These are phyloP conservation scores for Coleophoma eucalyptorum DNA, from an alignment of 2,329 filamentous ascomycete species.

Conservation along the genomic window DNA sequence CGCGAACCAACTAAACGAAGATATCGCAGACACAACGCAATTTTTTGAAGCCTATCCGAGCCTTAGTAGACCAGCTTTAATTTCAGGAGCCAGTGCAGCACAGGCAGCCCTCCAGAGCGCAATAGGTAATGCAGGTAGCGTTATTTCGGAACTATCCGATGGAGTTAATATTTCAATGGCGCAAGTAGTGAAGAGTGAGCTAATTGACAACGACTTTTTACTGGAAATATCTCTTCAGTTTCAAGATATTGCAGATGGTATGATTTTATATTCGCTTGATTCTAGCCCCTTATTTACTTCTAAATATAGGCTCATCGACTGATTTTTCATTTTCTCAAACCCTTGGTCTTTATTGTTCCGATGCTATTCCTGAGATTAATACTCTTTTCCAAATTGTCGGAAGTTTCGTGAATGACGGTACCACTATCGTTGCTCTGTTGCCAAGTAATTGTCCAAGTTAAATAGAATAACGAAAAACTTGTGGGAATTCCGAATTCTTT, in stretches of 20 bases:
- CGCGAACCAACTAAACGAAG: slow-evolving; percentile 4
- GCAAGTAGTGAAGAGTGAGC: background rate
- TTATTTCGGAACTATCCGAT: slow-evolving; percentile 1
- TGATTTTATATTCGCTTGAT: background rate
- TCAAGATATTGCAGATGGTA: background rate
- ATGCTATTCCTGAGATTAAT: slow-evolving; percentile 2
- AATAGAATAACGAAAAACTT: no score
- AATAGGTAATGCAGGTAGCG: background rate
- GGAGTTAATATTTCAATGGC: background rate
- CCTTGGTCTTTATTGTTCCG: slow-evolving; percentile 2
- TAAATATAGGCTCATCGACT: background rate
- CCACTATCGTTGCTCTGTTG: slow-evolving; percentile 1
- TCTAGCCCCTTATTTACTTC: background rate
- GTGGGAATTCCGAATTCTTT: no score
- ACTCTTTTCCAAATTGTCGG: slow-evolving; percentile 2
- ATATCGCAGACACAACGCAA: slow-evolving; percentile 2
- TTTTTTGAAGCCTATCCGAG: background rate
- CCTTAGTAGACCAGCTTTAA: slow-evolving; percentile 2
- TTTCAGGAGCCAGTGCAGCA: slow-evolving; percentile 2
- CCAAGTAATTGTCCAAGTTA: slow-evolving; percentile 1
- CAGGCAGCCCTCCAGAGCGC: background rate
- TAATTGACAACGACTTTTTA: slow-evolving; percentile 2
- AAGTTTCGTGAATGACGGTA: background rate
- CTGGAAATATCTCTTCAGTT: slow-evolving; percentile 2
- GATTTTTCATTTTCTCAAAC: background rate